A percentile compares a stretch with the other conserved stretches of the same genome.
These are phyloP conservation scores for Alternaria consortialis DNA, from an alignment of 2,329 filamentous ascomycete genomes.

Conservation along the genomic window DNA sequence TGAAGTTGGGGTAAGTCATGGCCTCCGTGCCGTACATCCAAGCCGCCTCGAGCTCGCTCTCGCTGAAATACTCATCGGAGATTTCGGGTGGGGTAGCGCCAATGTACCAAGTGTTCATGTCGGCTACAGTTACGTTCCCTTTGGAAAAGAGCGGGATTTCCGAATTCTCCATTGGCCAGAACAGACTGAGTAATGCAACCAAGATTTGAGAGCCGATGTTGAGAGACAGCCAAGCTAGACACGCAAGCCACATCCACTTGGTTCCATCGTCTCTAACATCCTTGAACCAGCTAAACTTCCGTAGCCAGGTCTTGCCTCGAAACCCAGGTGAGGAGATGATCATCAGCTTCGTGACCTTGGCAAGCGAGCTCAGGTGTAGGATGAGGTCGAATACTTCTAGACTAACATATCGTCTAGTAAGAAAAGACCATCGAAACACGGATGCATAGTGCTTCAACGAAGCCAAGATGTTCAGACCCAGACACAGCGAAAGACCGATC, in stretches of 20 bases:
- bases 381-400: slow-evolving; percentile 49
- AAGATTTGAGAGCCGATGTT: slow-evolving; percentile 48
- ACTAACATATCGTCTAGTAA: slow-evolving; percentile 43
- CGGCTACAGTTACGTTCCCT: slow-evolving; percentile 40
- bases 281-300: slow-evolving; percentile 39
- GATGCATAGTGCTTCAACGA: slow-evolving; percentile 48
- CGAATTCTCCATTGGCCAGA: slow-evolving; percentile 47
- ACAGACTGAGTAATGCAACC: slow-evolving; percentile 44
- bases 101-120: slow-evolving; percentile 35
- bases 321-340: slow-evolving; percentile 44
- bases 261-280: slow-evolving; percentile 44
- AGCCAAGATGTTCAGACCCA: slow-evolving; percentile 47
- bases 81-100: slow-evolving; percentile 1
- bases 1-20: slow-evolving; percentile 31
- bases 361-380: slow-evolving; percentile 40
- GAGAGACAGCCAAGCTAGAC: slow-evolving; percentile 43
- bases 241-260: slow-evolving; percentile 46
- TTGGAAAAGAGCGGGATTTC: slow-evolving; percentile 35
- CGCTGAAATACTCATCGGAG: slow-evolving; percentile 7
- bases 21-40: slow-evolving; percentile 45
- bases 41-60: slow-evolving; percentile 33
- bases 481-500: slow-evolving; percentile 44
- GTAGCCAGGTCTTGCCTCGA: slow-evolving; percentile 33
- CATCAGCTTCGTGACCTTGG: slow-evolving; percentile 48
- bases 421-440: slow-evolving; percentile 45